These are phyloP conservation scores for Pyrenophora graminea DNA, from an alignment of 2,329 filamentous ascomycete species.

Conservation along the genomic window DNA sequence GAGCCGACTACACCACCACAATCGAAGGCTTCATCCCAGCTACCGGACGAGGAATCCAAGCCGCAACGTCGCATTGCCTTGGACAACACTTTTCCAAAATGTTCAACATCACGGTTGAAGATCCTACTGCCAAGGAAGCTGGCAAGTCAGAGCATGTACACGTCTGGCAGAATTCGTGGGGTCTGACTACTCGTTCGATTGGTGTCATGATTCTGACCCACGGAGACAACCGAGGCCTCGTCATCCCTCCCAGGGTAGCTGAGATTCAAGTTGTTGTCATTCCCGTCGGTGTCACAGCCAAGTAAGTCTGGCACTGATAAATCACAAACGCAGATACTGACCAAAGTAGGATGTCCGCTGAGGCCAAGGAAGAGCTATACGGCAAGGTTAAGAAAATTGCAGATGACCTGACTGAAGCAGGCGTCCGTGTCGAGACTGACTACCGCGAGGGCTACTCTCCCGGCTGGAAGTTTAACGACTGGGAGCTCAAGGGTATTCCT, in stretches of 20 bases:
- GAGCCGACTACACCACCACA: slow-evolving; percentile 94
- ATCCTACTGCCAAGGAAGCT: slow-evolving; percentile 69
- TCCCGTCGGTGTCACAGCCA: slow-evolving; percentile 90
- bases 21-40: slow-evolving; percentile 96
- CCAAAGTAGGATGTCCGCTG: slow-evolving; percentile 56
- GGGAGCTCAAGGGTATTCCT: slow-evolving; percentile 95
- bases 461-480: slow-evolving; percentile 98
- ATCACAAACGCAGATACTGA: slow-evolving; percentile 7
- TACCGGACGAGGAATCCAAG: slow-evolving; percentile 95
- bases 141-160: slow-evolving; percentile 72
- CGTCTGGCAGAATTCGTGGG: slow-evolving; percentile 99
- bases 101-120: slow-evolving; percentile 97
- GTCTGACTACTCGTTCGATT: slow-evolving; percentile 93
- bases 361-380: slow-evolving; percentile 76
- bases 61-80: slow-evolving; percentile 89
- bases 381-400: slow-evolving; percentile 75
- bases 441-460: slow-evolving; percentile 86
- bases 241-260: slow-evolving; percentile 87
- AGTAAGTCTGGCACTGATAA: slow-evolving; percentile 57
- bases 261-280: slow-evolving; percentile 86
- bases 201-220: slow-evolving; percentile 99
- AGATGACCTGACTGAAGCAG: slow-evolving; percentile 69
- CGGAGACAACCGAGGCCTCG: slow-evolving; percentile 91
- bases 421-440: slow-evolving; percentile 80
- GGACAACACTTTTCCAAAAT: slow-evolving; percentile 99